Evolutionary conservation across 2,329 filamentous ascomycete species (phyloP).

Genomic region (Talaromyces sp.): DNA sequence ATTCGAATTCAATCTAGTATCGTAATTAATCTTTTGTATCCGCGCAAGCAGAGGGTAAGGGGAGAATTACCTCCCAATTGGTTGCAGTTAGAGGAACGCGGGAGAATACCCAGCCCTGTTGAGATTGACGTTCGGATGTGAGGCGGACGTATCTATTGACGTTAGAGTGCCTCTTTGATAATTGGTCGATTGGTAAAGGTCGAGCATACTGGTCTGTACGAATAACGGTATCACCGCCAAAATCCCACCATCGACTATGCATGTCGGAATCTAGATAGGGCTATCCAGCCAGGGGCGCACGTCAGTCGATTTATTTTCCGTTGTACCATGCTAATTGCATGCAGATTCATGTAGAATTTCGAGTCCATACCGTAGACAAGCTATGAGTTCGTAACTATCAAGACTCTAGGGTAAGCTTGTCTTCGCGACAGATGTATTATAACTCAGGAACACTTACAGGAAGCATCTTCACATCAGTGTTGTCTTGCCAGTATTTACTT

Average conservation of each 20-base stretch:
- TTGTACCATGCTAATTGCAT: background rate
- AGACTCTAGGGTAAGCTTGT: background rate
- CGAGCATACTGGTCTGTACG: conserved; percentile 54
- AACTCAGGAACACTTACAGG: conserved; percentile 47
- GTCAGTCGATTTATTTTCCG: background rate
- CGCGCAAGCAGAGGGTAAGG: background rate
- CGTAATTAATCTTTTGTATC: background rate
- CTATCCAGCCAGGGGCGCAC: conserved; percentile 49
- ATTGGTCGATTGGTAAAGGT: background rate
- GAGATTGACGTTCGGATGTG: conserved; percentile 82
- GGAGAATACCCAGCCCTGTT: conserved; percentile 90
- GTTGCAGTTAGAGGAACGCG: conserved; percentile 91
- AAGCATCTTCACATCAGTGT: conserved; percentile 58
- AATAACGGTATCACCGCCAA: conserved; percentile 90
- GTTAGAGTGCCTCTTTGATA: background rate
- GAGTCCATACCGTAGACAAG: conserved; percentile 64
- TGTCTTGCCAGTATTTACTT: conserved; percentile 37
- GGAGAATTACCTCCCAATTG: conserved; percentile 72
- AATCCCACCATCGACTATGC: conserved; percentile 98
- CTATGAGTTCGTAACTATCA: conserved; percentile 78
- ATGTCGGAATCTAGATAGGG: conserved; percentile 97
- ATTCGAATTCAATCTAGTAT: conserved; percentile 75
- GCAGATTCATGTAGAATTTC: background rate
- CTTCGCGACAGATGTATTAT: background rate
- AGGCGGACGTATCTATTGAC: conserved; percentile 78